phyloP scores from a whole-genome alignment of 2,329 filamentous ascomycete genomes.

The Monosporascus cannonballus region DNA sequence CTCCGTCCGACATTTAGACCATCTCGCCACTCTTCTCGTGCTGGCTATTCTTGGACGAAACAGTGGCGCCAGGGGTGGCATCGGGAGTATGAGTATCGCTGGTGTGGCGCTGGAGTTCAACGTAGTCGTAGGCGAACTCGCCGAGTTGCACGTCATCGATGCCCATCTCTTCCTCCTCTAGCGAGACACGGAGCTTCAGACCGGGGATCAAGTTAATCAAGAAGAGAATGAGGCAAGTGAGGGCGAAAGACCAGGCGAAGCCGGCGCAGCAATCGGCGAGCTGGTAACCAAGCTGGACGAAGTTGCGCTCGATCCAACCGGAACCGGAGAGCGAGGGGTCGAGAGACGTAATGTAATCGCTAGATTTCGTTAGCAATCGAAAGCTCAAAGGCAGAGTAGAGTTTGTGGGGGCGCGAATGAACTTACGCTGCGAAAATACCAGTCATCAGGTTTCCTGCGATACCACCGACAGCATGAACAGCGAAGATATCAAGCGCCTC shows the following conservation, averaged over 20 bases:
- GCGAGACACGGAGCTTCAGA: slow-evolving; percentile 59
- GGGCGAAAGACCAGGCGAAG: slow-evolving; percentile 59
- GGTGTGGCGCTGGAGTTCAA: slow-evolving; percentile 64
- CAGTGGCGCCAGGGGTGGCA: slow-evolving; percentile 9
- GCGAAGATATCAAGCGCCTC: slow-evolving; percentile 89
- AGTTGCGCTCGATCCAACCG: slow-evolving; percentile 68
- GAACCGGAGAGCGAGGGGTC: slow-evolving; percentile 59
- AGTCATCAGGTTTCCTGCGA: slow-evolving; percentile 73
- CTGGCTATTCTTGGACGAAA: slow-evolving; percentile 20
- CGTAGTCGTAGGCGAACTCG: slow-evolving; percentile 80
- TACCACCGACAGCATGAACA: slow-evolving; percentile 80
- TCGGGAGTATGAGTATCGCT: slow-evolving; percentile 25
- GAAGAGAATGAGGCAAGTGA: slow-evolving; percentile 65
- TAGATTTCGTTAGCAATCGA: slow-evolving; percentile 20
- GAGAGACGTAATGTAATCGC: slow-evolving; percentile 65
- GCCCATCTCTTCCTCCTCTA: slow-evolving; percentile 64
- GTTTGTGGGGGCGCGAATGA: neutral
- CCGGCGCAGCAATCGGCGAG: slow-evolving; percentile 61
- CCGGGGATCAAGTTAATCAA: slow-evolving; percentile 66
- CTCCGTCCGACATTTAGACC: slow-evolving; percentile 7
- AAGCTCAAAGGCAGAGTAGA: neutral
- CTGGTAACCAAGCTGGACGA: slow-evolving; percentile 65
- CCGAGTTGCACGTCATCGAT: slow-evolving; percentile 71
- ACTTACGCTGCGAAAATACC: slow-evolving; percentile 67
- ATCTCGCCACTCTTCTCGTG: slow-evolving; percentile 18